phyloP scores from a whole-genome alignment of 495 filamentous ascomycete genomes.

The Tuber melanosporum region DNA sequence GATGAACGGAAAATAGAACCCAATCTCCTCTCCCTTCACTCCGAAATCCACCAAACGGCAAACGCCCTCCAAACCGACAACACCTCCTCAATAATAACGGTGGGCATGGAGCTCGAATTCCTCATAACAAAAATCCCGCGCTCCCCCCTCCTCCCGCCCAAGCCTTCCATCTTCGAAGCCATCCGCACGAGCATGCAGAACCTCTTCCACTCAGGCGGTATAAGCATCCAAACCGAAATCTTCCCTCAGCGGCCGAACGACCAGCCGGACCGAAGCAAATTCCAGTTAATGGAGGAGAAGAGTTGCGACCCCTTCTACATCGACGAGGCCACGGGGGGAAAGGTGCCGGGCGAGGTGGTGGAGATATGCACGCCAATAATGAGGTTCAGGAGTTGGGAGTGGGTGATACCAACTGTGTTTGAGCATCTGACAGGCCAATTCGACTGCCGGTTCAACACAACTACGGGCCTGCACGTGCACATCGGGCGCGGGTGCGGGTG shows the following conservation, averaged over 20 bases:
- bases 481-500: constrained; percentile 34
- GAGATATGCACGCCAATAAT: constrained; percentile 41
- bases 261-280: constrained; percentile 23
- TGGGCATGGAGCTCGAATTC: constrained; percentile 33
- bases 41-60: not conserved
- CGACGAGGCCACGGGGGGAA: constrained; percentile 9
- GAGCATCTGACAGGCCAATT: constrained; percentile 21
- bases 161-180: constrained; percentile 14
- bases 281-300: constrained; percentile 30
- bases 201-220: constrained; percentile 14
- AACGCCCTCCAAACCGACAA: constrained; percentile 21
- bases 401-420: constrained; percentile 20
- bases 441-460: constrained; percentile 32
- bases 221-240: constrained; percentile 27
- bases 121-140: constrained; percentile 22
- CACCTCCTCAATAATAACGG: constrained; percentile 22
- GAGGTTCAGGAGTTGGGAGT: constrained; percentile 21
- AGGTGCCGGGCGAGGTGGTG: constrained; percentile 24
- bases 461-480: constrained; percentile 37
- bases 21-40: not conserved
- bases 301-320: constrained; percentile 20
- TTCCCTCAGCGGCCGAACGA: constrained; percentile 14
- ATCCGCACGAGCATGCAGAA: constrained; percentile 17
- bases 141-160: constrained; percentile 5
- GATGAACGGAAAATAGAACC: not conserved